A percentile compares a stretch with the other conserved stretches of the same genome.
These are phyloP conservation scores for Volvox reticuliferus DNA, from an alignment of 139 green algal species.

Conservation along the genomic window DNA sequence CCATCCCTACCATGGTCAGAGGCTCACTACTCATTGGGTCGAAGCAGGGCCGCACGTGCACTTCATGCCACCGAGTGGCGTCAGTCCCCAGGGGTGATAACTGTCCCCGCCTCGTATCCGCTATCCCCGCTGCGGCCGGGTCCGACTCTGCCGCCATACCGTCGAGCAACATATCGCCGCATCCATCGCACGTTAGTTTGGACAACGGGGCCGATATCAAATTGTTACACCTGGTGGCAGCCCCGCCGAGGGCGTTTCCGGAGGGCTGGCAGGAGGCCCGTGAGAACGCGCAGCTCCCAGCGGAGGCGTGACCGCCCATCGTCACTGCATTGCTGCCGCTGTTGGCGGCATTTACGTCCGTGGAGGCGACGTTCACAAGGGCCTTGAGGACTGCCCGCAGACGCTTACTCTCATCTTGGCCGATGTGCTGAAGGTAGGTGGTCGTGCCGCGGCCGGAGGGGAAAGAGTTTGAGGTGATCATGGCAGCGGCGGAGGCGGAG, in stretches of 20 bases:
- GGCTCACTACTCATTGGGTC: constrained; percentile 25
- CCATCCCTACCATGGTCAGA: not conserved
- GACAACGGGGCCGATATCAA: too few relatives aligned
- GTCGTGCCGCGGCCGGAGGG: not conserved
- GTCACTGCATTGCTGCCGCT: not conserved
- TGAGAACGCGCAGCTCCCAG: not conserved
- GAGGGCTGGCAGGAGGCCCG: not conserved
- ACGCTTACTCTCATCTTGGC: not conserved
- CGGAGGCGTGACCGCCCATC: not conserved
- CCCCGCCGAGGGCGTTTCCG: not conserved
- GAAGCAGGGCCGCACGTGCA: constrained; percentile 12
- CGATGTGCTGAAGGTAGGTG: constrained; percentile 10
- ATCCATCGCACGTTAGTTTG: too few relatives aligned
- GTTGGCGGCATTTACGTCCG: not conserved
- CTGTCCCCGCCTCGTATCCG: not conserved
- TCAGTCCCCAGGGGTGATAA: not conserved
- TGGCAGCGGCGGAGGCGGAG: not conserved
- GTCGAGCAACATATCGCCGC: too few relatives aligned
- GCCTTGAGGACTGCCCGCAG: constrained; percentile 8
- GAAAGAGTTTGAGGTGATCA: not conserved
- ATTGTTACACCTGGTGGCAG: too few relatives aligned
- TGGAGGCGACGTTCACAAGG: not conserved
- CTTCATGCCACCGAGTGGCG: constrained; percentile 1
- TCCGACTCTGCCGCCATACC: not conserved
- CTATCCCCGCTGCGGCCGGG: not conserved